These are phyloP conservation scores for Amauroascus niger DNA, from an alignment of 2,329 filamentous ascomycete species.

Conservation along the genomic window DNA sequence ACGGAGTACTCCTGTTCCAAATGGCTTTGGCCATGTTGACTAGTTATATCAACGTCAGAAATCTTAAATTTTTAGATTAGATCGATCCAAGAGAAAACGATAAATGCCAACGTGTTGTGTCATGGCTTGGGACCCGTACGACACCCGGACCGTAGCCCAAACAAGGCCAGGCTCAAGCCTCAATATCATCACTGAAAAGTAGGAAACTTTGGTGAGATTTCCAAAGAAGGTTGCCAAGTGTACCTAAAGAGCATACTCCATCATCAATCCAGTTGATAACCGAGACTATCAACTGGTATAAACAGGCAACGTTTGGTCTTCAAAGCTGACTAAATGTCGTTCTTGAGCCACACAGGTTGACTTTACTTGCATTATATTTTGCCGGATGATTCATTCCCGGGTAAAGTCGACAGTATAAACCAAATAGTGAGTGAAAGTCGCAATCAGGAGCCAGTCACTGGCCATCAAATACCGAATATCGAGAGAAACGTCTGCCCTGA, in stretches of 20 bases:
- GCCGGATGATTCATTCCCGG: neutral
- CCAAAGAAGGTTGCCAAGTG: neutral
- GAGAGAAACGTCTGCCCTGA: neutral
- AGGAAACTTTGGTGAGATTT: neutral
- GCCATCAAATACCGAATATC: neutral
- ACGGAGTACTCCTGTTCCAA: neutral
- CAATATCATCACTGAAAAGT: neutral
- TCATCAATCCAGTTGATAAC: neutral
- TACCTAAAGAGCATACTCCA: neutral
- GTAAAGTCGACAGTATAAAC: neutral
- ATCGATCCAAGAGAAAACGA: neutral
- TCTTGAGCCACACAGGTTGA: no score
- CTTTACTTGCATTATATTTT: neutral
- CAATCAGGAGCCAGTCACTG: neutral
- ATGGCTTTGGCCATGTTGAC: neutral
- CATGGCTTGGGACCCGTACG: neutral
- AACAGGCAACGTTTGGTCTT: neutral
- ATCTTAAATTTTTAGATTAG: conserved; percentile 4
- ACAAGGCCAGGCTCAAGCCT: neutral
- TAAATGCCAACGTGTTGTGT: conserved; percentile 1
- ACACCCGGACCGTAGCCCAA: neutral
- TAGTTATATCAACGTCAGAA: neutral
- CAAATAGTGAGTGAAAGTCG: neutral
- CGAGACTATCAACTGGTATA: neutral
- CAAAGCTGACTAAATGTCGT: neutral